phyloP scores from a whole-genome alignment of 495 filamentous ascomycete species.

The Lophiostoma macrostomum region DNA sequence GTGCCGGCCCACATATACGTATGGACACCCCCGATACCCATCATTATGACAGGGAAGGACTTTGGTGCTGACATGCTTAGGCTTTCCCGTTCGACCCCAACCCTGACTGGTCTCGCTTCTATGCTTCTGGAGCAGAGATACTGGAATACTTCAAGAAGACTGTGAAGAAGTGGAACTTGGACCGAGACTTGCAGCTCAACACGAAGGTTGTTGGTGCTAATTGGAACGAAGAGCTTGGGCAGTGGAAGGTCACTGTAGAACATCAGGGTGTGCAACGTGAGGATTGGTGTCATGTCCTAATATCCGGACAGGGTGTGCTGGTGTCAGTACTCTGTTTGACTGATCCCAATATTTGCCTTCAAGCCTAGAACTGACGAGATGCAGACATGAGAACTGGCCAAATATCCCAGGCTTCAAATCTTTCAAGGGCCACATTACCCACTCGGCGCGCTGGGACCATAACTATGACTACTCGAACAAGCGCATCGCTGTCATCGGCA shows the following conservation, averaged over 20 bases:
- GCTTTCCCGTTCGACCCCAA: too few relatives aligned
- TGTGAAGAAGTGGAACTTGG: slow-evolving; percentile 1
- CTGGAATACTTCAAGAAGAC: slow-evolving; percentile 2
- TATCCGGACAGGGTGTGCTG: slow-evolving; percentile 3
- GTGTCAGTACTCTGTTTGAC: neutral
- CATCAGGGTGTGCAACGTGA: too few relatives aligned
- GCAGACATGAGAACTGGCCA: slow-evolving; percentile 26
- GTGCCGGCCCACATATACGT: neutral
- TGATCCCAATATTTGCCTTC: neutral
- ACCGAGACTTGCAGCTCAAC: slow-evolving; percentile 3
- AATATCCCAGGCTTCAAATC: slow-evolving; percentile 28
- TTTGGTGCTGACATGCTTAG: too few relatives aligned
- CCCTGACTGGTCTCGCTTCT: neutral
- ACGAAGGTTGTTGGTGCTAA: neutral
- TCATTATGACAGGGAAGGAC: too few relatives aligned
- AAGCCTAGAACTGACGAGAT: neutral
- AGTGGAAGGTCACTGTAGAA: slow-evolving; percentile 1
- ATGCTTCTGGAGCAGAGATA: neutral
- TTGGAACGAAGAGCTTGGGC: neutral
- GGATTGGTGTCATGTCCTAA: slow-evolving; percentile 1
- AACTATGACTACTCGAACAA: slow-evolving; percentile 29
- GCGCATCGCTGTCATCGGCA: slow-evolving; percentile 35
- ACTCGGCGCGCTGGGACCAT: slow-evolving; percentile 33
- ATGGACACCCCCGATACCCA: too few relatives aligned
- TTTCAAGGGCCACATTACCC: slow-evolving; percentile 32